phyloP scores from a whole-genome alignment of 2,329 filamentous ascomycete genomes.

The Alternaria tenuissima region DNA sequence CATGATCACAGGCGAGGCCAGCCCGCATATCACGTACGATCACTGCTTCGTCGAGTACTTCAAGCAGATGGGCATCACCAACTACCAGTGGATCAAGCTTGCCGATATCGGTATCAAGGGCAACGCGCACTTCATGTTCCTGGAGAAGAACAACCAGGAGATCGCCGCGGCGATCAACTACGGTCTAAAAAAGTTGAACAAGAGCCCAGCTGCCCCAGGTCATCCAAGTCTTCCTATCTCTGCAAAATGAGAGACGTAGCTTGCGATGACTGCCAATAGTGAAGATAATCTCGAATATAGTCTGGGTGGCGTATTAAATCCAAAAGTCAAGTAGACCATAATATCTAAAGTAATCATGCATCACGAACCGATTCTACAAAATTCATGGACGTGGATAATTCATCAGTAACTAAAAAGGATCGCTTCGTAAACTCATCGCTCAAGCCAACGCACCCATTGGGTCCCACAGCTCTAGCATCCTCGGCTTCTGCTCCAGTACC shows the following conservation, averaged over 20 bases:
- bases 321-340: neutral
- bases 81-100: constrained; percentile 57
- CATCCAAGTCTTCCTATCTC: constrained; percentile 2
- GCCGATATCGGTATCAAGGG: constrained; percentile 57
- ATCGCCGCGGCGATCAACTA: constrained; percentile 46
- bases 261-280: neutral
- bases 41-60: constrained; percentile 42
- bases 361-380: neutral
- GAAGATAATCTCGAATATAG: neutral
- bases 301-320: neutral
- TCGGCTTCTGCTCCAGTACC: constrained; percentile 73
- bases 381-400: neutral
- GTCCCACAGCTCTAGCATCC: constrained; percentile 73
- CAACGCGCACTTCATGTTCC: constrained; percentile 65
- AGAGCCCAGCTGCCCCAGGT: neutral
- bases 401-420: neutral
- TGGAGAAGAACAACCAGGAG: constrained; percentile 61
- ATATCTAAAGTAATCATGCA: neutral
- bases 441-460: constrained; percentile 76
- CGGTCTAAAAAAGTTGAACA: constrained; percentile 10
- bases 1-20: constrained; percentile 42
- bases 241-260: neutral
- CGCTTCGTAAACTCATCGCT: neutral
- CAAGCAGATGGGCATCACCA: constrained; percentile 54
- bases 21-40: constrained; percentile 43